phyloP scores from a whole-genome alignment of 2,329 filamentous ascomycete species.

The Diaporthe vaccinii region DNA sequence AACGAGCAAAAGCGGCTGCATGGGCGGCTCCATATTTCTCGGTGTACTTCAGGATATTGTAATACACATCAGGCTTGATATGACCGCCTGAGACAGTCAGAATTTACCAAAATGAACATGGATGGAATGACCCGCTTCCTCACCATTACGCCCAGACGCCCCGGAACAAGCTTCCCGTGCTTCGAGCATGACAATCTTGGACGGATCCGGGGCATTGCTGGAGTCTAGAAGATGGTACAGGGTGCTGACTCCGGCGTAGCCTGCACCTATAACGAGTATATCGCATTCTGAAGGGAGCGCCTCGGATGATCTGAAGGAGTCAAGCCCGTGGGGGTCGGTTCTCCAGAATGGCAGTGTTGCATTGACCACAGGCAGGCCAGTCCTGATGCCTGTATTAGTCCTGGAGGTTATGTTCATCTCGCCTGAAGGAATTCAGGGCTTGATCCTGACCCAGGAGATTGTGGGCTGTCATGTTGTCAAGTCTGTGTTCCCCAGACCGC shows the following conservation, averaged over 20 bases:
- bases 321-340: conserved; percentile 50
- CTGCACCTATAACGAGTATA: conserved; percentile 62
- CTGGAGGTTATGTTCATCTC: not conserved
- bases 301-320: conserved; percentile 53
- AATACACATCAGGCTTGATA: conserved; percentile 38
- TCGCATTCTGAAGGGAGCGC: conserved; percentile 56
- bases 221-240: conserved; percentile 55
- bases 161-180: conserved; percentile 53
- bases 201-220: conserved; percentile 23
- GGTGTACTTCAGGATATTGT: conserved; percentile 32
- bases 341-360: conserved; percentile 55
- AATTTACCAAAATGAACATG: not conserved
- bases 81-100: conserved; percentile 29
- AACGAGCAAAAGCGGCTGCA: conserved; percentile 65
- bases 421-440: not conserved
- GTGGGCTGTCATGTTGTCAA: not conserved
- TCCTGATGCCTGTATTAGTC: not conserved
- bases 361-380: conserved; percentile 20
- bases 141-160: conserved; percentile 53
- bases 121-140: conserved; percentile 38
- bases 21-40: conserved; percentile 22
- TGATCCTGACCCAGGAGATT: not conserved
- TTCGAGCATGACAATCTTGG: conserved; percentile 50
- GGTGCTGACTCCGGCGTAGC: conserved; percentile 59
- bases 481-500: not conserved